Base-by-base conservation (phyloP, 371 early-diverging fungal genomes). In the Capillidium rhysosporum region DNA sequence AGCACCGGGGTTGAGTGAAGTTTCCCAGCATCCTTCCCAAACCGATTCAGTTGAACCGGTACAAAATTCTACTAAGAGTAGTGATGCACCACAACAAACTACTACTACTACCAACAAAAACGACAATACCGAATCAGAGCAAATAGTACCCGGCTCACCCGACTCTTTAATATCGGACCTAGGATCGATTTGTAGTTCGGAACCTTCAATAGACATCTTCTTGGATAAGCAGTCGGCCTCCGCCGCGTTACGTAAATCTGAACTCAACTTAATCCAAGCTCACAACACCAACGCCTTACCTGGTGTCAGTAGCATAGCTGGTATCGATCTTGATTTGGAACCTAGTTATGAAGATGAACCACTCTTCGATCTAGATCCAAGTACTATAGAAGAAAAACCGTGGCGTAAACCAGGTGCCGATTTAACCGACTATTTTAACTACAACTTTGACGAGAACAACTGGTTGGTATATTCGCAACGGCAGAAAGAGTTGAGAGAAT, bases 371-470 rank as follows among this genome's bases (percentile, higher is more conserved):
- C 79, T 90, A 18, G 92, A 95, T 59, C 63, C 90, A 29, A 93
- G 94, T 56, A 68, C 75, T 4, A 67, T 85, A 30, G 89, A 90
- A 55, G 96, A 98, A 56, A 94, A 95, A 57, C 95, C 96, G 18
- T 98, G 98, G 96, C 68, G 88, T 46, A 90, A 89, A 57, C 95
- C 96, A n/a, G 94, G 76, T 49, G 88, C 92, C 9, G 97, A 98
- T 68, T 78, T 95, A 28, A 92, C 94, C 2, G 98, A 98, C 65
- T 98, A 94, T 67, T 98, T 98, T 69, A 98, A 98, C 63, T 98
- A 90, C 69, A 97, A 97, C 5, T 98, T 98, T 64, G 89, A 89
- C 58, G 96, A 98, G 65, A 65, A 68, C 1, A 89, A 88, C 16
- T 98, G 98, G 98, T 73, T 80, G 56, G 74, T 77, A 14, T 98